These are phyloP conservation scores for Atkinsonella texensis DNA, from an alignment of 2,329 filamentous ascomycete species.

Conservation along the genomic window DNA sequence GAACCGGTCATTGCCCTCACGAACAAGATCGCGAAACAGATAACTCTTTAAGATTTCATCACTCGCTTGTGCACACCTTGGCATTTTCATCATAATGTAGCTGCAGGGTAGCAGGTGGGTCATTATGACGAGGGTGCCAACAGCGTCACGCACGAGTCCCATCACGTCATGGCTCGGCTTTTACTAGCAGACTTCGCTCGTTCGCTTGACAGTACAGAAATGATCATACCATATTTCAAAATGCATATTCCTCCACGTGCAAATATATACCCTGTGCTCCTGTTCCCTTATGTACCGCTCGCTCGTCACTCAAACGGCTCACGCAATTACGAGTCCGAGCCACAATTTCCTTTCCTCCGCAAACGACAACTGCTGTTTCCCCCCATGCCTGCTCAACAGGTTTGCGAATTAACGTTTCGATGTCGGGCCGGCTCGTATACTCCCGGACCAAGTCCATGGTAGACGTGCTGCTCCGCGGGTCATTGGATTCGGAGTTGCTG, in stretches of 20 bases:
- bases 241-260: slow-evolving; percentile 48
- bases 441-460: slow-evolving; percentile 26
- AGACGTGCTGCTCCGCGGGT: background rate
- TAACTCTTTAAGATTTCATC: no score
- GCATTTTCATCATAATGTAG: no score
- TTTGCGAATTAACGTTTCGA: slow-evolving; percentile 37
- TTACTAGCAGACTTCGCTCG: background rate
- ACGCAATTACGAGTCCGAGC: slow-evolving; percentile 43
- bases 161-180: no score
- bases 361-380: slow-evolving; percentile 50
- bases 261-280: slow-evolving; percentile 50
- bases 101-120: no score
- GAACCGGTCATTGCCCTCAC: no score
- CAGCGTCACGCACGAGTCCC: no score
- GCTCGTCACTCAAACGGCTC: slow-evolving; percentile 43
- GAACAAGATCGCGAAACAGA: no score
- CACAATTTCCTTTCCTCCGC: slow-evolving; percentile 44
- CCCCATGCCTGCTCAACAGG: slow-evolving; percentile 46
- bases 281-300: slow-evolving; percentile 52
- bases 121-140: no score
- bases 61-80: no score
- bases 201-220: background rate
- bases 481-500: background rate
- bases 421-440: slow-evolving; percentile 35
- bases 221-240: slow-evolving; percentile 18